Percentiles rank a stretch among this genome's conserved stretches.
phyloP scores from a whole-genome alignment of 2,329 filamentous ascomycete genomes.

The Epichloe brachyelytri region DNA sequence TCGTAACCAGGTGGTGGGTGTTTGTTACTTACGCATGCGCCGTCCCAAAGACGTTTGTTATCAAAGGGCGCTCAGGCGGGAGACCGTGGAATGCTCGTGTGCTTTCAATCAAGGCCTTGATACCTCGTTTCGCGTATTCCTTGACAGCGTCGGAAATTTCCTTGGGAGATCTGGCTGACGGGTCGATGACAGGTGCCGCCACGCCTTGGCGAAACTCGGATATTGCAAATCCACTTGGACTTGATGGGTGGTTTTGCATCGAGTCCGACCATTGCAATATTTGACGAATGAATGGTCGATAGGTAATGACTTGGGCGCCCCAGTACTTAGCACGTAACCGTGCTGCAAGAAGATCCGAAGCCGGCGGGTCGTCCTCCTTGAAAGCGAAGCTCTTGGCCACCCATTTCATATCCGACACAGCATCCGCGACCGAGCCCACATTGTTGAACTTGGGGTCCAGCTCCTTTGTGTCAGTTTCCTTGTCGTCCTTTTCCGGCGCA shows the following conservation, averaged over 20 bases:
- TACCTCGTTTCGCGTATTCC: constrained; percentile 45
- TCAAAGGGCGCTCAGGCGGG: constrained; percentile 54
- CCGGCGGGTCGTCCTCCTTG: constrained; percentile 55
- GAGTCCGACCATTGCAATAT: constrained; percentile 37
- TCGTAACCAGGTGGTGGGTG: background rate
- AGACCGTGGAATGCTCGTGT: constrained; percentile 67
- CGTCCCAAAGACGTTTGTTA: constrained; percentile 95
- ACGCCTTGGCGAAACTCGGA: constrained; percentile 25
- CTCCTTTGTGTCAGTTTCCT: constrained; percentile 15
- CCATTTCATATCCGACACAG: constrained; percentile 30
- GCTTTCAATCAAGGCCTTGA: constrained; percentile 68
- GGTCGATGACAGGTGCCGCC: constrained; percentile 24
- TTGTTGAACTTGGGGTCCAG: constrained; percentile 27
- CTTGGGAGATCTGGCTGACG: constrained; percentile 21
- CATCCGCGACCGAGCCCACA: constrained; percentile 32
- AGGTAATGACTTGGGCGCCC: constrained; percentile 80
- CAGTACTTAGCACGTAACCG: constrained; percentile 89
- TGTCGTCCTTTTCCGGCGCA: constrained; percentile 26
- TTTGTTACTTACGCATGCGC: constrained; percentile 71
- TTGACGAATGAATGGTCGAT: constrained; percentile 58
- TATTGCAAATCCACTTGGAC: constrained; percentile 19
- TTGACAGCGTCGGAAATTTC: constrained; percentile 34
- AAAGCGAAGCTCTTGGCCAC: constrained; percentile 41
- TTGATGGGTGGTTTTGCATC: constrained; percentile 21
- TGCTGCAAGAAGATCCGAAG: constrained; percentile 65